Evolutionary conservation across 768 basidiomycete genomes (phyloP).

Genomic region (Leccinellum luteum): DNA sequence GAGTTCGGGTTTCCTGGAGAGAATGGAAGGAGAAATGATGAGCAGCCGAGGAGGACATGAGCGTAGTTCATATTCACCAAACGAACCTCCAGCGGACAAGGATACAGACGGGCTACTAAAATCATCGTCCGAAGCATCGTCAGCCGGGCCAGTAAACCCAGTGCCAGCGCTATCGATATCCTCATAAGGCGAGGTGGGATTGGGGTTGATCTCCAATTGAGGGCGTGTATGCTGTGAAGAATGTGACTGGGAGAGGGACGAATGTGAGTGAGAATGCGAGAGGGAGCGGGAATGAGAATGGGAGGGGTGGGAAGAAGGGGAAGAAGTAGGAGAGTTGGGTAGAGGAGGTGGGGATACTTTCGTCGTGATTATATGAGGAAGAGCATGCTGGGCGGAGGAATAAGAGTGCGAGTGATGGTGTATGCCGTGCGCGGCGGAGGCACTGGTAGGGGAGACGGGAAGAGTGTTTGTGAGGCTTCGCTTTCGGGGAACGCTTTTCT

Average conservation of each 20-base stretch:
- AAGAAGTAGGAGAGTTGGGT: conserved; percentile 21
- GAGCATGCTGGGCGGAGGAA: conserved; percentile 10
- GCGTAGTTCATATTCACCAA: neutral
- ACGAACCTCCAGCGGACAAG: conserved; percentile 5
- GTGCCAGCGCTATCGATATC: conserved; percentile 53
- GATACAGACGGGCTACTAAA: conserved; percentile 18
- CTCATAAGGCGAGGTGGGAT: conserved; percentile 44
- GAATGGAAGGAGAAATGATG: neutral
- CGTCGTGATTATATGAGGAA: conserved; percentile 32
- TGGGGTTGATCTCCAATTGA: conserved; percentile 30
- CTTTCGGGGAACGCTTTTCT: conserved; percentile 62
- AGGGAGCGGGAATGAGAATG: conserved; percentile 20
- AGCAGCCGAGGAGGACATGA: neutral
- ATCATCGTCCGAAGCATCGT: conserved; percentile 29
- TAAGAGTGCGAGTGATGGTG: conserved; percentile 30
- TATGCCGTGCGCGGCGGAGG: conserved; percentile 10
- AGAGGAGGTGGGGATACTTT: conserved; percentile 31
- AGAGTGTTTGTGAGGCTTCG: conserved; percentile 55
- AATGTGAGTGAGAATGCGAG: conserved; percentile 21
- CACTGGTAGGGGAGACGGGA: conserved; percentile 29
- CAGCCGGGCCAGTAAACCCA: conserved; percentile 14
- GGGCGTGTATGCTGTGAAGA: conserved; percentile 16
- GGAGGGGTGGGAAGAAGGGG: conserved; percentile 22
- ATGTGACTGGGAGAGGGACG: conserved; percentile 20
- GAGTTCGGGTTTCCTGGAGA: conserved; percentile 8